phyloP scores from a whole-genome alignment of 805 yeast species.

The Saccharomycopsis sp. region DNA sequence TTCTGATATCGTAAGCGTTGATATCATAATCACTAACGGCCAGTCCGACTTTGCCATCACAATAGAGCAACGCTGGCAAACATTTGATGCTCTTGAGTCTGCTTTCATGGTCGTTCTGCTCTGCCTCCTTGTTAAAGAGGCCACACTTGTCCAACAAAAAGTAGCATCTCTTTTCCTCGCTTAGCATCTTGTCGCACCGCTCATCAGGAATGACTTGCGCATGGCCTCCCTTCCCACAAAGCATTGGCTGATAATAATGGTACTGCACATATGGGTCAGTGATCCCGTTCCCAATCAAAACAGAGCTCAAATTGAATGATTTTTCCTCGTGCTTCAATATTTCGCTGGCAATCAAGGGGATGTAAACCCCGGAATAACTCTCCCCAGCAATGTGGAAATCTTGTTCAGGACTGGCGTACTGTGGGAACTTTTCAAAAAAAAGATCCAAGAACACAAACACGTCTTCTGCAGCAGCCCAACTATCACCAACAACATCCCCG shows the following conservation, averaged over 20 bases:
- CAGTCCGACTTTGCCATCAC: slow-evolving; percentile 74
- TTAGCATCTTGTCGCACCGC: slow-evolving; percentile 57
- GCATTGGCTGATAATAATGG: slow-evolving; percentile 82
- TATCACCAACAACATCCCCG: slow-evolving; percentile 47
- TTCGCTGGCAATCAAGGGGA: slow-evolving; percentile 58
- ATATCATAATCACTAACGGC: slow-evolving; percentile 80
- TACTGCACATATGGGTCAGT: slow-evolving; percentile 79
- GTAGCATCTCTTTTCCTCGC: slow-evolving; percentile 55
- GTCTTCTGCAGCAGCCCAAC: slow-evolving; percentile 80
- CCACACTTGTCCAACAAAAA: slow-evolving; percentile 59
- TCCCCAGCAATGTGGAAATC: slow-evolving; percentile 78
- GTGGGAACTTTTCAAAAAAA: slow-evolving; percentile 78
- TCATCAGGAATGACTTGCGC: slow-evolving; percentile 63
- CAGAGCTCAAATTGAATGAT: slow-evolving; percentile 60
- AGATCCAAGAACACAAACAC: slow-evolving; percentile 76
- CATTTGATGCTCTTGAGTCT: slow-evolving; percentile 85
- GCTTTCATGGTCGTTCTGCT: too few species aligned
- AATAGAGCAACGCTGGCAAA: slow-evolving; percentile 84
- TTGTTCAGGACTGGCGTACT: slow-evolving; percentile 43
- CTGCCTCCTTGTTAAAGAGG: slow-evolving; percentile 22
- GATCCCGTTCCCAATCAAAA: slow-evolving; percentile 87
- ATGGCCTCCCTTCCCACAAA: slow-evolving; percentile 72
- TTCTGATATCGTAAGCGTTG: slow-evolving; percentile 86
- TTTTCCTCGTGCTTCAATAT: slow-evolving; percentile 34
- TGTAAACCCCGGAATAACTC: slow-evolving; percentile 78